These are phyloP conservation scores for Cubamyces lactineus DNA, from an alignment of 768 basidiomycete species.

Conservation along the genomic window DNA sequence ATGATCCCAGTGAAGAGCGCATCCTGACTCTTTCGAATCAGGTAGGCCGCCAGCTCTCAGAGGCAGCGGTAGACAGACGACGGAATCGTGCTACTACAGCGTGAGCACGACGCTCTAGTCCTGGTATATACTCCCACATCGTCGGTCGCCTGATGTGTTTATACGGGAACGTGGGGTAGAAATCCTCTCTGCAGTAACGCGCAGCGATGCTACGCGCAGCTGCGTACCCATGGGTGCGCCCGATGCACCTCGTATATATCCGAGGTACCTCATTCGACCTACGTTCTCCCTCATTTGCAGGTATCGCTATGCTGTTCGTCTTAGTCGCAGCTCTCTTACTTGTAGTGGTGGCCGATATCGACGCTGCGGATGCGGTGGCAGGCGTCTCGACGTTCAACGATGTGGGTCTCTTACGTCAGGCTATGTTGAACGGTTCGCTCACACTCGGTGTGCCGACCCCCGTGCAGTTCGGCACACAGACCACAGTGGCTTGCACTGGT, in stretches of 20 bases:
- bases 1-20: too few species aligned
- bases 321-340: background rate
- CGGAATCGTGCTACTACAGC: too few species aligned
- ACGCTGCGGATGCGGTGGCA: constrained; percentile 15
- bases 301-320: background rate
- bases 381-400: constrained; percentile 28
- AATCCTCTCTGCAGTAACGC: background rate
- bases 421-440: background rate
- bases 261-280: background rate
- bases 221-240: background rate
- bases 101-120: too few species aligned
- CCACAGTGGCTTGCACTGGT: constrained; percentile 27
- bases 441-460: background rate
- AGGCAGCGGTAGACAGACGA: too few species aligned
- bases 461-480: constrained; percentile 22
- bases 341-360: constrained; percentile 7
- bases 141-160: background rate
- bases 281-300: background rate
- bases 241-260: background rate
- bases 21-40: too few species aligned
- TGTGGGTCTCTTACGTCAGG: constrained; percentile 10
- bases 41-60: too few species aligned
- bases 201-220: background rate
- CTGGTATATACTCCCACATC: background rate
- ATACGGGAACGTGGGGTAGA: background rate